Percentiles rank a stretch among this genome's conserved stretches.
These are phyloP conservation scores for Xylaria longipes DNA, from an alignment of 495 filamentous ascomycete species.

Conservation along the genomic window DNA sequence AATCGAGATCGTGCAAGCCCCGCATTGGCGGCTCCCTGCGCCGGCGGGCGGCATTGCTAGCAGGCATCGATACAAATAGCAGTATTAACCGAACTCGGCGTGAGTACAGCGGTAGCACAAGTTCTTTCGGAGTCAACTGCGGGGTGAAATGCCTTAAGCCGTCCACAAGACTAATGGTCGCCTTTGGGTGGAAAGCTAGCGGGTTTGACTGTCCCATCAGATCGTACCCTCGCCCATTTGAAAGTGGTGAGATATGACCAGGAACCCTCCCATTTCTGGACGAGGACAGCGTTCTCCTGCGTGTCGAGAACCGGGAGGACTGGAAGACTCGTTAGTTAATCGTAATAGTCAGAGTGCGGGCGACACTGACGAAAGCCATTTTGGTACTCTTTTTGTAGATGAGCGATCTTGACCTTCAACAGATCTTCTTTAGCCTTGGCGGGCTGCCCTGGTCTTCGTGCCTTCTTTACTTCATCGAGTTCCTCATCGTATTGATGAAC, in stretches of 20 bases:
- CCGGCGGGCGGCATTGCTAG: constrained; percentile 20
- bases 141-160: constrained; percentile 28
- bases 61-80: constrained; percentile 14
- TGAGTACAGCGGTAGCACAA: constrained; percentile 23
- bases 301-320: constrained; percentile 59
- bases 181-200: constrained; percentile 76
- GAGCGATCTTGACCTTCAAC: constrained; percentile 70
- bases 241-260: constrained; percentile 62
- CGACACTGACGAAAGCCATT: constrained; percentile 73
- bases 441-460: constrained; percentile 82
- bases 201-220: constrained; percentile 59
- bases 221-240: constrained; percentile 65
- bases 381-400: constrained; percentile 79
- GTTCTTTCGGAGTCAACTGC: constrained; percentile 39
- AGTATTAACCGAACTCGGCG: constrained; percentile 27
- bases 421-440: constrained; percentile 77
- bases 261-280: constrained; percentile 58
- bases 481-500: constrained; percentile 82
- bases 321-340: constrained; percentile 39
- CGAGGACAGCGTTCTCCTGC: constrained; percentile 50
- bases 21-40: constrained; percentile 23
- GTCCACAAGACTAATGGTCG: constrained; percentile 51
- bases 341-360: not conserved
- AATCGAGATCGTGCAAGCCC: constrained; percentile 20
- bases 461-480: constrained; percentile 71